phyloP scores from a whole-genome alignment of 2,329 filamentous ascomycete species.

The Pseudogymnoascus sp. region DNA sequence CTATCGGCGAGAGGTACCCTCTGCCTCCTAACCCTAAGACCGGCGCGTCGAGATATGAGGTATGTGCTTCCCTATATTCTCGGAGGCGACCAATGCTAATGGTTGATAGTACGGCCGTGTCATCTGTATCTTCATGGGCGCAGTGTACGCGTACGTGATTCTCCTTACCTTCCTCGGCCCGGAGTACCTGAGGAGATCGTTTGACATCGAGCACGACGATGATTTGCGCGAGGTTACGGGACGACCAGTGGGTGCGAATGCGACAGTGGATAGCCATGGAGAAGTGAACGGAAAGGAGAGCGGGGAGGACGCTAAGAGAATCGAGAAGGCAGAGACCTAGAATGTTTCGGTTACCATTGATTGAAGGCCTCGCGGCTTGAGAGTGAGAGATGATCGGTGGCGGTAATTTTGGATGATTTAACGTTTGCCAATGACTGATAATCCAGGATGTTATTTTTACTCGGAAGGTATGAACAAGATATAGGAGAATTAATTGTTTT shows the following conservation, averaged over 20 bases:
- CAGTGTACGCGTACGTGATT: conserved; percentile 60
- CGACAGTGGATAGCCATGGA: background rate
- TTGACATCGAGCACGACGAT: conserved; percentile 38
- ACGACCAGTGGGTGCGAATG: conserved; percentile 7
- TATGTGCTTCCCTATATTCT: background rate
- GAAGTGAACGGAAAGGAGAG: background rate
- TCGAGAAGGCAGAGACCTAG: background rate
- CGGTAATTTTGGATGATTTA: background rate
- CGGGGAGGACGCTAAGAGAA: background rate
- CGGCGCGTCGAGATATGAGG: conserved; percentile 15
- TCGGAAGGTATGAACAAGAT: background rate
- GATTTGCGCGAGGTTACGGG: conserved; percentile 38
- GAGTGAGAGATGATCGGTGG: background rate
- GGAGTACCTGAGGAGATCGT: conserved; percentile 37
- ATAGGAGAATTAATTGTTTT: background rate
- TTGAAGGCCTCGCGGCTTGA: background rate
- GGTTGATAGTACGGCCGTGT: conserved; percentile 73
- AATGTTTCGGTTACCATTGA: background rate
- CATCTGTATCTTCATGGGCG: conserved; percentile 86
- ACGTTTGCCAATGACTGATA: background rate
- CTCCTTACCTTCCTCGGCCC: conserved; percentile 53
- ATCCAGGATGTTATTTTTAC: background rate
- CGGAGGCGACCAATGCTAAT: conserved; percentile 15
- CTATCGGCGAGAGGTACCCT: conserved; percentile 66
- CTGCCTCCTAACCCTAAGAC: conserved; percentile 47